Conservation (phyloP, 2,329 filamentous ascomycete species). For the Bipolaris oryzae region DNA sequence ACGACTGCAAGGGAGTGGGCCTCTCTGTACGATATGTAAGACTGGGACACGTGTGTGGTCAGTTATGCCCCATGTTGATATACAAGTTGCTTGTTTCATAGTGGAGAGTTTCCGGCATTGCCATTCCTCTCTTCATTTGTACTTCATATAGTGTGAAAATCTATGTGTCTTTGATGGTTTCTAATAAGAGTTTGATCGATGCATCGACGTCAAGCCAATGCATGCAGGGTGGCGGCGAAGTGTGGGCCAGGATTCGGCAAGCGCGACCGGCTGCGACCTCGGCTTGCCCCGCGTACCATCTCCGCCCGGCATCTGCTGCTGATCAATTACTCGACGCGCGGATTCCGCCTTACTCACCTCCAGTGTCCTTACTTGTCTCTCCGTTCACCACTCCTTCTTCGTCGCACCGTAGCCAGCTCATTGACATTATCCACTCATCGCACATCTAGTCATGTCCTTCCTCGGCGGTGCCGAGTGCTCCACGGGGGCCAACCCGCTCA, state of each 20-base stretch:
- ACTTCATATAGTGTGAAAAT: constrained; percentile 15
- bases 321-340: constrained; percentile 26
- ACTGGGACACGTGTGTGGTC: constrained; percentile 25
- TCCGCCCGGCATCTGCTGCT: constrained; percentile 30
- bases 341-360: constrained; percentile 3
- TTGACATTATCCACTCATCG: not conserved
- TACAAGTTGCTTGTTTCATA: constrained; percentile 37
- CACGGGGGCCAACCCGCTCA: constrained; percentile 91
- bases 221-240: not conserved
- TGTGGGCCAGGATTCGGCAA: constrained; percentile 4
- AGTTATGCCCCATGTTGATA: constrained; percentile 34
- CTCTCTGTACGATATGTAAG: constrained; percentile 14
- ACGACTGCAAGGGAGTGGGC: constrained; percentile 2
- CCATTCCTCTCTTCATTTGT: constrained; percentile 32
- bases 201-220: not conserved
- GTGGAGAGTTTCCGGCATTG: constrained; percentile 37
- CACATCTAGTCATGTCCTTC: constrained; percentile 76
- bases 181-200: constrained; percentile 12
- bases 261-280: constrained; percentile 15
- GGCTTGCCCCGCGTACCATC: constrained; percentile 24
- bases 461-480: constrained; percentile 96
- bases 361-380: constrained; percentile 9
- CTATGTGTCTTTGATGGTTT: constrained; percentile 9
- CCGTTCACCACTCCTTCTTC: constrained; percentile 1
- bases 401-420: constrained; percentile 6